Base-by-base conservation (phyloP, 2,329 filamentous ascomycete species). In the Lasiodiplodia sp. region DNA sequence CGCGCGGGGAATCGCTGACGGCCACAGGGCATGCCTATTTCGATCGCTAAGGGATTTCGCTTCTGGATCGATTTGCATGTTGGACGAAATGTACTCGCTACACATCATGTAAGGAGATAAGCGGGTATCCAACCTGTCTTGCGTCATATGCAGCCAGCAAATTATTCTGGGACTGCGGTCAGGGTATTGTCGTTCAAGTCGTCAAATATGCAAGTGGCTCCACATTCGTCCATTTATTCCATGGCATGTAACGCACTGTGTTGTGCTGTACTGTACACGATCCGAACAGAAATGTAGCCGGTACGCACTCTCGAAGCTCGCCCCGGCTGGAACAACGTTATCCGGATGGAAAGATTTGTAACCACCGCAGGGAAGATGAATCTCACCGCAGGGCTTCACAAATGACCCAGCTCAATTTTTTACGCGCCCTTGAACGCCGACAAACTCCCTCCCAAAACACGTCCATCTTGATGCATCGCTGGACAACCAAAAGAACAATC, bases 391-490 rank as follows among this genome's bases (percentile, higher is more conserved):
- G 21, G 38, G 40, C 40, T 52, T 25, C 47, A 47, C n/a, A 52
- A 62, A 37, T 21, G 44, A 2, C 60, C 25, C n/a, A n/a, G 18
- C 7, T 8, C 31, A 34, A n/a, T 25, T 38, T 64, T 62, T 64
- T 52, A 28, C 31, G 31, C 31, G 60, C 60, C 47, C 40, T 21
- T 31, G 23, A 64, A 64, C 60, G 44, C 60, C 60, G 25, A 47
- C 60, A 37, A 64, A 51, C 44, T 18, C 38, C 56, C 40, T 34
- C 34, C 55, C 57, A 25, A 51, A 47, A 47, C 60, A 25, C 60
- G 60, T 28, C 60, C 18, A 34, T 64, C 23, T 63, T 14, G 14
- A 64, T 64, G 60, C 60, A 38, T 64, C 60, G 60, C 60, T 64
- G 23, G 23, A 34, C 38, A 49, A n/a, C 57, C 38, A 49, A 62